Conservation (phyloP, 352 stramenopile species). For the Aphanomyces astaci region DNA sequence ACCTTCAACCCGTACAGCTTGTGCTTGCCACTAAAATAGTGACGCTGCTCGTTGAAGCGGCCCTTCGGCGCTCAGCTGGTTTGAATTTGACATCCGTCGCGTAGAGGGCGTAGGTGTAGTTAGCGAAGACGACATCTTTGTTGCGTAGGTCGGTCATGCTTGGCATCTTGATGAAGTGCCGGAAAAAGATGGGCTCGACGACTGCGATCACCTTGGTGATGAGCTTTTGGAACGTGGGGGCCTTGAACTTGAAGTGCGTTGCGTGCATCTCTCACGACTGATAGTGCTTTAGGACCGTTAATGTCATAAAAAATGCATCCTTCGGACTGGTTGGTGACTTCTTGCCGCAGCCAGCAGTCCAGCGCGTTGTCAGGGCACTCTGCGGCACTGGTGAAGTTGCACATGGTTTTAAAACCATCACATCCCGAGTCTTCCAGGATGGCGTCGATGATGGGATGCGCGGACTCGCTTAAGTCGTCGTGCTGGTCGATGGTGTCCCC, state of each 20-base stretch:
- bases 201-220: not conserved
- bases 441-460: no score
- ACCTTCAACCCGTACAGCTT: conserved; percentile 3
- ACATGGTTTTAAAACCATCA: no score
- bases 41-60: not conserved
- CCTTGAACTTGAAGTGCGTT: not conserved
- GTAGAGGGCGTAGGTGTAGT: conserved; percentile 9
- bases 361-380: no score
- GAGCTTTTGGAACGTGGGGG: not conserved
- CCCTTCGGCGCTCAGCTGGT: not conserved
- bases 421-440: no score
- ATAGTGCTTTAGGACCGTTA: conserved; percentile 14
- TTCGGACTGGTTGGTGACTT: no score
- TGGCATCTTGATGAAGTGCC: not conserved
- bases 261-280: not conserved
- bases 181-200: not conserved
- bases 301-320: conserved; percentile 3
- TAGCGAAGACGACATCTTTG: not conserved
- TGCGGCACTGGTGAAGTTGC: no score
- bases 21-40: conserved; percentile 1
- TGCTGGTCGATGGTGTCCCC: no score
- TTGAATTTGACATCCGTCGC: conserved; percentile 10
- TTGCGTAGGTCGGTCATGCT: not conserved
- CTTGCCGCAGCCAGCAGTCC: no score
- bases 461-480: no score